A percentile compares a stretch with the other conserved stretches of the same genome.
Evolutionary conservation across 2,329 filamentous ascomycete genomes (phyloP).

Genomic region (Hysterium pulicare): DNA sequence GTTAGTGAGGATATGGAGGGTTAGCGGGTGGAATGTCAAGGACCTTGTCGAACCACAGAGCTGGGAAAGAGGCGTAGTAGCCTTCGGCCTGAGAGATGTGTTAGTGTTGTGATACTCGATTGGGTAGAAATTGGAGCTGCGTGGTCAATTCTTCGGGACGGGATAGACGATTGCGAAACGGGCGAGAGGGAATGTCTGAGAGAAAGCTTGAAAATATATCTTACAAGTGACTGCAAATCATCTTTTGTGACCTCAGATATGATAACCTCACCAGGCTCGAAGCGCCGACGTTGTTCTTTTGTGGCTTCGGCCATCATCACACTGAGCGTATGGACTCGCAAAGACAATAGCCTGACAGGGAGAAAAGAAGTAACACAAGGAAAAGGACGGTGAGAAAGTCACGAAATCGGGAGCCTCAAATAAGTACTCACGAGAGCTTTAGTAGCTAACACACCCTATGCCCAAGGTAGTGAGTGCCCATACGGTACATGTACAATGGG

Average conservation of each 20-base stretch:
- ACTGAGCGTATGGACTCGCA: too few species aligned
- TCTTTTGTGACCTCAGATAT: constrained; percentile 9
- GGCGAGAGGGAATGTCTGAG: too few species aligned
- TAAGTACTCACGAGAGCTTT: too few species aligned
- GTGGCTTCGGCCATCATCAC: constrained; percentile 1
- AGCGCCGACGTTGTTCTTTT: constrained; percentile 2
- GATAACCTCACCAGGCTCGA: constrained; percentile 8
- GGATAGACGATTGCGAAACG: neutral
- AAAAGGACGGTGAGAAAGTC: too few species aligned
- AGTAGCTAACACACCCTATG: too few species aligned
- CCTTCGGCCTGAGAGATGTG: constrained; percentile 6
- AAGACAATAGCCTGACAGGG: neutral
- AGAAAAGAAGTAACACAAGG: neutral
- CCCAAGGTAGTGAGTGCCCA: too few species aligned
- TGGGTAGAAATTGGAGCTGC: neutral
- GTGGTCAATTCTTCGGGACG: neutral
- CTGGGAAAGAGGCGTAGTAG: constrained; percentile 9
- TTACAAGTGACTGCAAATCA: constrained; percentile 7
- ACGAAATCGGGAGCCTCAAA: too few species aligned
- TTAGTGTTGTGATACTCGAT: neutral
- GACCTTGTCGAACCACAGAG: constrained; percentile 5
- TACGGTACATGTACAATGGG: too few species aligned
- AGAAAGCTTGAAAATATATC: too few species aligned
- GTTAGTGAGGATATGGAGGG: neutral
- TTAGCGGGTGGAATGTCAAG: neutral